Conservation (phyloP, 1,139 yeast species). For the Candida mesenterica region DNA sequence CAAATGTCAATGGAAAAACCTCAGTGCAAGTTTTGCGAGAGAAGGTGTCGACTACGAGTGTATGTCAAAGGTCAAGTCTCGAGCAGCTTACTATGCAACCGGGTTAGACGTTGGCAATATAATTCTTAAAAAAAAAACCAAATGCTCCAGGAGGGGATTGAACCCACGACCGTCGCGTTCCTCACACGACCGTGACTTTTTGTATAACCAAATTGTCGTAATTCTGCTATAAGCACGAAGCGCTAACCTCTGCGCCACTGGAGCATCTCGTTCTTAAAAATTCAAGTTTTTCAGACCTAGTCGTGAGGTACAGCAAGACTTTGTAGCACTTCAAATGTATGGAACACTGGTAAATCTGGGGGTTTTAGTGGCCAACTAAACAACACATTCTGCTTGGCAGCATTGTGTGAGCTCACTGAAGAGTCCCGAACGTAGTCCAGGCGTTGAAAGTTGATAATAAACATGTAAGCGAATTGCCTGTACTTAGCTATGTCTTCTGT, state of each 20-base stretch:
- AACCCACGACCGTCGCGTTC: conserved; percentile 59
- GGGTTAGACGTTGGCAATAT: too few relatives aligned
- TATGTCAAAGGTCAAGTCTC: background rate
- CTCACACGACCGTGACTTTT: conserved; percentile 56
- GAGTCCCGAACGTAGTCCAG: too few relatives aligned
- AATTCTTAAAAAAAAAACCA: conserved; percentile 34
- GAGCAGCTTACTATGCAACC: too few relatives aligned
- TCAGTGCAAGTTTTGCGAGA: background rate
- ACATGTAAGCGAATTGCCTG: too few relatives aligned
- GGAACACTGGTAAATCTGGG: background rate
- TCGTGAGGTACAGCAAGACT: too few relatives aligned
- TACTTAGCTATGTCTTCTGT: too few relatives aligned
- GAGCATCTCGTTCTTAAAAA: conserved; percentile 30
- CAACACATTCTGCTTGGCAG: too few relatives aligned
- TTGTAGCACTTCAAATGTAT: background rate
- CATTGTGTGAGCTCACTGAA: too few relatives aligned
- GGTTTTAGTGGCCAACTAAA: too few relatives aligned
- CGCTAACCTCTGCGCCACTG: conserved; percentile 57
- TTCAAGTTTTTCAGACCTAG: background rate
- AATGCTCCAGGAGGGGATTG: conserved; percentile 56
- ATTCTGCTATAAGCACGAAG: conserved; percentile 54
- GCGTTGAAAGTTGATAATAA: too few relatives aligned
- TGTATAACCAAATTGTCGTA: conserved; percentile 48
- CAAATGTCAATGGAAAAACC: background rate
- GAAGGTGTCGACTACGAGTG: conserved; percentile 1